Evolutionary conservation across 495 filamentous ascomycete genomes (phyloP).

Genomic region (Penicillium canescens): DNA sequence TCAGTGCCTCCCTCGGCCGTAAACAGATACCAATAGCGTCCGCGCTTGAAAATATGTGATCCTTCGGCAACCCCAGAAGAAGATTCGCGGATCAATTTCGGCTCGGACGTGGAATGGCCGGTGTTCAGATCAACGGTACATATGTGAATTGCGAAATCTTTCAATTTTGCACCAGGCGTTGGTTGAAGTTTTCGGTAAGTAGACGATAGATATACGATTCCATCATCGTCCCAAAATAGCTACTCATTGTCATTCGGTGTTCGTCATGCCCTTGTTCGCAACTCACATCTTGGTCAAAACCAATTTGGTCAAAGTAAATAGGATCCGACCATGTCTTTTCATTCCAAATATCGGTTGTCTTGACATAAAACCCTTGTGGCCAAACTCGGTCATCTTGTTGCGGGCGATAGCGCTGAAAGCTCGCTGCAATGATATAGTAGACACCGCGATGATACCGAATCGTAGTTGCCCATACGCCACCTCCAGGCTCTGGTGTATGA

Average conservation of each 20-base stretch:
- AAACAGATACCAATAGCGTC: constrained; percentile 67
- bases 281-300: constrained; percentile 49
- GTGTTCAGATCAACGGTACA: constrained; percentile 39
- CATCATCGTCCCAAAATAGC: constrained; percentile 46
- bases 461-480: constrained; percentile 47
- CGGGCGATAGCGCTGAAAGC: constrained; percentile 42
- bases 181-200: constrained; percentile 35
- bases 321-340: constrained; percentile 48
- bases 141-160: constrained; percentile 43
- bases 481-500: constrained; percentile 52
- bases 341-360: constrained; percentile 49
- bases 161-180: constrained; percentile 24
- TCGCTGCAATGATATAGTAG: constrained; percentile 45
- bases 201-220: constrained; percentile 37
- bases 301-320: constrained; percentile 49
- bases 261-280: background rate
- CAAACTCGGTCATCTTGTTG: constrained; percentile 44
- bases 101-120: constrained; percentile 33
- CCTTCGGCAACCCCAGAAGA: constrained; percentile 58
- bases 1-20: constrained; percentile 67
- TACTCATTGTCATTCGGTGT: background rate
- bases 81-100: constrained; percentile 55
- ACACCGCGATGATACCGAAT: constrained; percentile 37
- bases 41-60: constrained; percentile 65
- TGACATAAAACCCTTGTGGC: constrained; percentile 50